These are phyloP conservation scores for Smittium mucronatum DNA, from an alignment of 371 early-diverging fungal genomes.

Conservation along the genomic window DNA sequence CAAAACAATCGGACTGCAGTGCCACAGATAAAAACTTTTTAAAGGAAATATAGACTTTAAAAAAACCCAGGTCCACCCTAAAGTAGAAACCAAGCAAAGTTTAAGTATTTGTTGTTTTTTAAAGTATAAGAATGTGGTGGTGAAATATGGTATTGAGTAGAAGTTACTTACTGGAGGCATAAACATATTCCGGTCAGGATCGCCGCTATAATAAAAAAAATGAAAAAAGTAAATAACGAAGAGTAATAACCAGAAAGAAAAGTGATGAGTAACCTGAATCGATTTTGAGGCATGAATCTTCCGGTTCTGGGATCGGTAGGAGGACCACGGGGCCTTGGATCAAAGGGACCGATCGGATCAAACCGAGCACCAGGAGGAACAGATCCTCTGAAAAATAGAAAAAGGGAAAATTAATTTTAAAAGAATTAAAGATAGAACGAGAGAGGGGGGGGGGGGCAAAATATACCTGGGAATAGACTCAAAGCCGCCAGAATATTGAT, in stretches of 20 bases:
- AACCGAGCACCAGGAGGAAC: conserved; percentile 91
- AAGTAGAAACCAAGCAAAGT: no score
- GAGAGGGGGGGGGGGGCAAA: not conserved
- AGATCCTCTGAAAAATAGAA: conserved; percentile 33
- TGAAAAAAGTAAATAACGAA: not conserved
- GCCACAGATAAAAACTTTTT: no score
- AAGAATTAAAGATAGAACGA: not conserved
- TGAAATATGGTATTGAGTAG: not conserved
- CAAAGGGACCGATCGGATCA: conserved; percentile 83
- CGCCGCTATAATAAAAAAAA: not conserved
- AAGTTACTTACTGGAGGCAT: not conserved
- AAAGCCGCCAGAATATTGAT: conserved; percentile 24
- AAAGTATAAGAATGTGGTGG: not conserved
- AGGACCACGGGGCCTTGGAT: conserved; percentile 29
- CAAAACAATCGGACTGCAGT: no score
- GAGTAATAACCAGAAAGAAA: not conserved
- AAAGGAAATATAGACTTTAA: no score
- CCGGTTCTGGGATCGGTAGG: not conserved
- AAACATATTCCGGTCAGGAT: not conserved
- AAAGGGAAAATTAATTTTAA: not conserved
- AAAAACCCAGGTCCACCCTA: no score
- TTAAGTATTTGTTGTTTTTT: no score
- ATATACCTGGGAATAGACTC: conserved; percentile 20
- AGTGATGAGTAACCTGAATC: not conserved
- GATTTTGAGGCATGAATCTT: not conserved